Conservation (phyloP, 139 green algal species). For the Chlamydomonas applanata region DNA sequence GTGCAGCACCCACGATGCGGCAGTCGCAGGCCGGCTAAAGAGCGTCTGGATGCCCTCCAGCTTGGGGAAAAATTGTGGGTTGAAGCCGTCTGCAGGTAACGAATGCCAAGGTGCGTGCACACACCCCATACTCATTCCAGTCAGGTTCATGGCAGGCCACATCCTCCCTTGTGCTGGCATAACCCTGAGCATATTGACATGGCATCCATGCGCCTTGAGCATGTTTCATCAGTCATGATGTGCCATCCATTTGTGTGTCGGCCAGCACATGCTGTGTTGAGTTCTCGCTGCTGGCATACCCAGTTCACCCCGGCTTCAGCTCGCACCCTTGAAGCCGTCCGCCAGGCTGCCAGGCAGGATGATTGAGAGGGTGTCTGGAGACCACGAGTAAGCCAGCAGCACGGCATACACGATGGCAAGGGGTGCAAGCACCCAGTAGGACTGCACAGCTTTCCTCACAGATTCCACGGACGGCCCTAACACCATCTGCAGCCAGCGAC, state of each 20-base stretch:
- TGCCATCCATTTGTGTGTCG: no score
- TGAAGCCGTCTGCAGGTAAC: conserved; percentile 43
- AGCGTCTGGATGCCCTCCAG: conserved; percentile 59
- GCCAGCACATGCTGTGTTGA: no score
- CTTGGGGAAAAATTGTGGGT: conserved; percentile 73
- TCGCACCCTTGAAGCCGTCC: conserved; percentile 52
- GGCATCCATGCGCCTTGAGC: no score
- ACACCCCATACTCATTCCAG: not conserved
- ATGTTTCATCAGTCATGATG: no score
- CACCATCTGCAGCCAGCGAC: conserved; percentile 5
- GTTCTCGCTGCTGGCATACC: no score
- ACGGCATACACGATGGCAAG: conserved; percentile 50
- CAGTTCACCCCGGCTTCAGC: not conserved
- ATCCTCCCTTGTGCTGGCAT: no score
- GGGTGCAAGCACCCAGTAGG: conserved; percentile 42
- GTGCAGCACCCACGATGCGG: conserved; percentile 66
- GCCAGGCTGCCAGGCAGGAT: conserved; percentile 68
- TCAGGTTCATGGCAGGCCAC: no score
- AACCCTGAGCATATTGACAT: no score
- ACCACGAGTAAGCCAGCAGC: conserved; percentile 58
- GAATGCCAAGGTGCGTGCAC: not conserved
- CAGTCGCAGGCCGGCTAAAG: conserved; percentile 57
- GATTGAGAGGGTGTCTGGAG: conserved; percentile 65
- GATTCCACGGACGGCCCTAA: not conserved
- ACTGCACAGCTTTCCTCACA: not conserved